These are phyloP conservation scores for Aspergillus brasiliensis DNA, from an alignment of 2,329 filamentous ascomycete species.

Conservation along the genomic window DNA sequence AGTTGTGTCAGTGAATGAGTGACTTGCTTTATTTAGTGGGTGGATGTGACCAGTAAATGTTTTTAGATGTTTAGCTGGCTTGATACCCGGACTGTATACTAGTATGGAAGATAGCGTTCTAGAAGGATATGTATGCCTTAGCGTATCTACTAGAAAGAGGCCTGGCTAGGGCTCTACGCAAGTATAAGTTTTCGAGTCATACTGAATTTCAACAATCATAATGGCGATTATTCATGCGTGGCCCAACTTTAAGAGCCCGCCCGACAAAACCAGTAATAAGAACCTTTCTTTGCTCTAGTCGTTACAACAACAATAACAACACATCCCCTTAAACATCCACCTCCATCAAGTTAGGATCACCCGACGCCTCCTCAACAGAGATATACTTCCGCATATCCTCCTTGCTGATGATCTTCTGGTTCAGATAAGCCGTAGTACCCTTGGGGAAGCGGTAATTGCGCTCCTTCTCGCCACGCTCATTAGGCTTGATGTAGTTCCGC, in stretches of 20 bases:
- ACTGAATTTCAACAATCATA: neutral
- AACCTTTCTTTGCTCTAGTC: too few relatives aligned
- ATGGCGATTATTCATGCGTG: slow-evolving; percentile 13
- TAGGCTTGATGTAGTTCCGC: slow-evolving; percentile 91
- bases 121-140: neutral
- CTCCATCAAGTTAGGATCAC: slow-evolving; percentile 68
- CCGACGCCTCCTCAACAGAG: slow-evolving; percentile 80
- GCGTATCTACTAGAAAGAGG: too few relatives aligned
- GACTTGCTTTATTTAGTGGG: too few relatives aligned
- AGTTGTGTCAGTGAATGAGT: too few relatives aligned
- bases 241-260: slow-evolving; percentile 9
- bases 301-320: neutral
- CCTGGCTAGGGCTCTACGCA: too few relatives aligned
- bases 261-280: slow-evolving; percentile 4
- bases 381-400: slow-evolving; percentile 94
- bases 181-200: neutral
- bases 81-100: neutral
- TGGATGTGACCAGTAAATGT: too few relatives aligned
- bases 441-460: slow-evolving; percentile 87
- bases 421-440: slow-evolving; percentile 93
- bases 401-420: slow-evolving; percentile 94
- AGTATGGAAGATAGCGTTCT: neutral
- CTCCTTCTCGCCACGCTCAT: slow-evolving; percentile 86
- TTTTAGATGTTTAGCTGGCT: neutral
- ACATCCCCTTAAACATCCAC: slow-evolving; percentile 48